A percentile compares a stretch with the other conserved stretches of the same genome.
Conservation (phyloP, 1,139 yeast species). For the Hansenula sp. region DNA sequence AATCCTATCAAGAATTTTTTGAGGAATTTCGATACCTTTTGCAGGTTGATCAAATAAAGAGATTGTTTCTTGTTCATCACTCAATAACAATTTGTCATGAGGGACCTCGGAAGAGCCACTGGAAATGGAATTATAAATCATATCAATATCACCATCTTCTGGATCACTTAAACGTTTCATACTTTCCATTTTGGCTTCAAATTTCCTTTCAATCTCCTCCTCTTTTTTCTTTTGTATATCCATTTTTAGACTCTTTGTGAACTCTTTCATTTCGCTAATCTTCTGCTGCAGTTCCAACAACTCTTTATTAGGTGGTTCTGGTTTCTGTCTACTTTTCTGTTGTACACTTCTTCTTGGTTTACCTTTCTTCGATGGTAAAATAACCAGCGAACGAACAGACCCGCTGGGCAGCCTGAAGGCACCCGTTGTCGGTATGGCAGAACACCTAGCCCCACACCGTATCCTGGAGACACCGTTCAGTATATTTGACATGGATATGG, state of each 20-base stretch:
- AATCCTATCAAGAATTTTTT: conserved; percentile 36
- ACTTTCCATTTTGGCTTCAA: conserved; percentile 6
- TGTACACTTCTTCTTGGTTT: too few species aligned
- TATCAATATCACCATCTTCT: conserved; percentile 28
- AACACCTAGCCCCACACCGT: too few species aligned
- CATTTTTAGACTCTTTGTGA: conserved; percentile 29
- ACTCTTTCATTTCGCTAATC: conserved; percentile 37
- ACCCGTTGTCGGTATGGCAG: too few species aligned
- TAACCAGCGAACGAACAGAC: too few species aligned
- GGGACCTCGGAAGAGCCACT: conserved; percentile 1
- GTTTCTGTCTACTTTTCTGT: too few species aligned
- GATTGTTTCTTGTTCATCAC: neutral
- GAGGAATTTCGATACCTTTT: conserved; percentile 36
- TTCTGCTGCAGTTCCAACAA: conserved; percentile 29
- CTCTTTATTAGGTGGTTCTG: conserved; percentile 12
- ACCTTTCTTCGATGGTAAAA: too few species aligned
- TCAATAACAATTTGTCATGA: conserved; percentile 2
- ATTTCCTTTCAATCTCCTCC: conserved; percentile 10
- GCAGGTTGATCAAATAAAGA: conserved; percentile 21
- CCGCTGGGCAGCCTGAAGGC: too few species aligned
- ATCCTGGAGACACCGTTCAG: too few species aligned
- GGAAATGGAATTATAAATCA: conserved; percentile 24
- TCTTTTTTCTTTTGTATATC: conserved; percentile 23
- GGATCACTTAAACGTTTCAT: conserved; percentile 4
- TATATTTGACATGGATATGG: too few species aligned